Percentiles rank a stretch among this genome's conserved stretches.
These are phyloP conservation scores for Bipolaris victoriae DNA, from an alignment of 2,329 filamentous ascomycete species.

Conservation along the genomic window DNA sequence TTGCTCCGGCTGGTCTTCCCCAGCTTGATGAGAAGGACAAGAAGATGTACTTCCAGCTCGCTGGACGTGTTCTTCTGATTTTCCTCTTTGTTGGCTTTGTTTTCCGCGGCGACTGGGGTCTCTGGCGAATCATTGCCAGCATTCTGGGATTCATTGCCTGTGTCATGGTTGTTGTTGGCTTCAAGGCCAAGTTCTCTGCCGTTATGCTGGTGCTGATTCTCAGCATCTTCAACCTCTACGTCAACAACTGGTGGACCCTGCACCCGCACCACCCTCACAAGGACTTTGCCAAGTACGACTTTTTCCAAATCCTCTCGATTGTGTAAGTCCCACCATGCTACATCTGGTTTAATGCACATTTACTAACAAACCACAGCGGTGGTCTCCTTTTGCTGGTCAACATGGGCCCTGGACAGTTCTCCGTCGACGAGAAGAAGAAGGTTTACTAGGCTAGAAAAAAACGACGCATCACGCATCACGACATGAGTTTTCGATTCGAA, in stretches of 20 bases:
- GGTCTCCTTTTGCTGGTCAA: slow-evolving; percentile 96
- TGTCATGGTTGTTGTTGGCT: slow-evolving; percentile 98
- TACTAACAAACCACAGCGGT: slow-evolving; percentile 59
- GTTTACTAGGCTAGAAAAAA: slow-evolving; percentile 76
- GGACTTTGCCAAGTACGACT: slow-evolving; percentile 99
- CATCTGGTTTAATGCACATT: neutral
- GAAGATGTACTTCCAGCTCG: slow-evolving; percentile 99
- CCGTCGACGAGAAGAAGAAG: slow-evolving; percentile 99
- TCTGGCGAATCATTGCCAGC: slow-evolving; percentile 86
- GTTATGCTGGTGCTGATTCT: slow-evolving; percentile 93
- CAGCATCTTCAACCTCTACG: slow-evolving; percentile 93
- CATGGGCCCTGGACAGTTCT: slow-evolving; percentile 97
- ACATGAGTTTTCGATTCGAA: slow-evolving; percentile 27
- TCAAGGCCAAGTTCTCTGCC: slow-evolving; percentile 99
- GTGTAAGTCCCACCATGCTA: slow-evolving; percentile 64
- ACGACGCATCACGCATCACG: slow-evolving; percentile 34
- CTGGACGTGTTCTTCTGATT: slow-evolving; percentile 91
- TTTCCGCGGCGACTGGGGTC: slow-evolving; percentile 89
- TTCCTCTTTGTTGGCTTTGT: slow-evolving; percentile 98
- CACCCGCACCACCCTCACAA: slow-evolving; percentile 98
- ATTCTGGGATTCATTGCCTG: slow-evolving; percentile 86
- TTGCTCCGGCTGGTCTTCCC: slow-evolving; percentile 92
- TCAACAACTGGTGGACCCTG: slow-evolving; percentile 99
- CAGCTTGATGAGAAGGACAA: slow-evolving; percentile 98
- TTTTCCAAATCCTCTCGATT: slow-evolving; percentile 99